A percentile compares a stretch with the other conserved stretches of the same genome.
phyloP scores from a whole-genome alignment of 2,329 filamentous ascomycete species.

The Ceratocystis colombiana region DNA sequence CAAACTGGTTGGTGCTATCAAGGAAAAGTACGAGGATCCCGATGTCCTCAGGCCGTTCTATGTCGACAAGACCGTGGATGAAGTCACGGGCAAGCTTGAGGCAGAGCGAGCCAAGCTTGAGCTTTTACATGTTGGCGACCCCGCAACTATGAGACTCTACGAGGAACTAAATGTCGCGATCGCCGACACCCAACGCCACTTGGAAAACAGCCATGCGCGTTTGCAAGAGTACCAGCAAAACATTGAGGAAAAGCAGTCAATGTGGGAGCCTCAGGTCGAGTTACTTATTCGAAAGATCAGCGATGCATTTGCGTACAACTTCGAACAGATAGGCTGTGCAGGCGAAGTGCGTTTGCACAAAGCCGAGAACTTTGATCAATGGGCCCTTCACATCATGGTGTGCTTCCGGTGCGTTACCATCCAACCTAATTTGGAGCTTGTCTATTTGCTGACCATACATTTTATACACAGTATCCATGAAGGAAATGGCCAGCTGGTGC shows the following conservation, averaged over 20 bases:
- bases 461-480: slow-evolving; percentile 24
- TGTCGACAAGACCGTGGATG: slow-evolving; percentile 45
- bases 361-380: slow-evolving; percentile 84
- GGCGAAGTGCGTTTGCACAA: slow-evolving; percentile 85
- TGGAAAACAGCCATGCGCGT: slow-evolving; percentile 44
- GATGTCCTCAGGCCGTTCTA: slow-evolving; percentile 39
- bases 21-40: slow-evolving; percentile 33
- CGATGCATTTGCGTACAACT: slow-evolving; percentile 84
- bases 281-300: slow-evolving; percentile 70
- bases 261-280: slow-evolving; percentile 81
- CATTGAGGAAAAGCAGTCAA: slow-evolving; percentile 55
- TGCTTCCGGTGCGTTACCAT: slow-evolving; percentile 64
- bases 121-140: slow-evolving; percentile 68
- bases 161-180: slow-evolving; percentile 63
- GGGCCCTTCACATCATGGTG: slow-evolving; percentile 88
- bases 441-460: slow-evolving; percentile 7
- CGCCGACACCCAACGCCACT: slow-evolving; percentile 41
- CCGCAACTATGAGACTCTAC: slow-evolving; percentile 64
- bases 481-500: slow-evolving; percentile 25
- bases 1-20: slow-evolving; percentile 23
- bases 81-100: slow-evolving; percentile 62
- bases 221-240: slow-evolving; percentile 46
- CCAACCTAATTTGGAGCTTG: slow-evolving; percentile 12
- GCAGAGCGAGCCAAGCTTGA: slow-evolving; percentile 66
- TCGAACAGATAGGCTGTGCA: slow-evolving; percentile 85